Evolutionary conservation across 2,329 filamentous ascomycete species (phyloP).

Genomic region (Paraphoma chrysanthemicola): DNA sequence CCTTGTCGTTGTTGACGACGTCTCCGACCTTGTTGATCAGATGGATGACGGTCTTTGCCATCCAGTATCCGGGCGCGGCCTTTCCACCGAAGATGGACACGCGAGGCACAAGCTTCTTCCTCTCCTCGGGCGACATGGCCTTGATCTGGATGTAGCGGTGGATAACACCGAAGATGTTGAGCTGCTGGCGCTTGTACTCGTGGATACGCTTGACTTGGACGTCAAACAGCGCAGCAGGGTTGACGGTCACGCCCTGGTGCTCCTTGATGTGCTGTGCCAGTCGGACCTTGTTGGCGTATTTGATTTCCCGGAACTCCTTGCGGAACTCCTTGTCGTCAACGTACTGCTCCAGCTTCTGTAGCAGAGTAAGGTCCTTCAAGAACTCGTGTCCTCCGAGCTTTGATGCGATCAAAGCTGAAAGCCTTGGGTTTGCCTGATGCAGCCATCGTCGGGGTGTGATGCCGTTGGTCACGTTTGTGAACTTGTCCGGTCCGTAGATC

Average conservation of each 20-base stretch:
- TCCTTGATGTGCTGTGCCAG: constrained; percentile 91
- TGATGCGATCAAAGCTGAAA: constrained; percentile 90
- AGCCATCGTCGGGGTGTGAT: constrained; percentile 96
- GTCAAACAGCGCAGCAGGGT: constrained; percentile 89
- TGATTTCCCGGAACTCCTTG: constrained; percentile 95
- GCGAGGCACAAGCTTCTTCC: constrained; percentile 84
- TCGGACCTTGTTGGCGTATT: constrained; percentile 92
- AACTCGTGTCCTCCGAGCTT: constrained; percentile 85
- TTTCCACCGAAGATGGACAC: constrained; percentile 98
- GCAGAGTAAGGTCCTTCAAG: constrained; percentile 85
- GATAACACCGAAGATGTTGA: constrained; percentile 98
- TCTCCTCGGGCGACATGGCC: constrained; percentile 79
- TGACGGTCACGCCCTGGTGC: constrained; percentile 79
- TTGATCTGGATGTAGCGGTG: constrained; percentile 92
- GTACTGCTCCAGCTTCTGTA: constrained; percentile 85
- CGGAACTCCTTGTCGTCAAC: constrained; percentile 89
- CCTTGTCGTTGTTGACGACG: constrained; percentile 90
- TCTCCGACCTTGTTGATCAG: constrained; percentile 90
- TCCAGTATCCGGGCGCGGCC: constrained; percentile 98
- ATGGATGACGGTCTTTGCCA: constrained; percentile 99
- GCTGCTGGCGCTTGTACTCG: constrained; percentile 98
- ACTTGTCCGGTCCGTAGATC: constrained; percentile 95
- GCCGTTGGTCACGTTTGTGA: constrained; percentile 98
- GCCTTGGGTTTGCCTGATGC: constrained; percentile 92
- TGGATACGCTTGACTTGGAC: constrained; percentile 99